Evolutionary conservation across 495 filamentous ascomycete species (phyloP), one percentile per base, ranked within the genome.

Genomic region (Platismatia glauca): DNA sequence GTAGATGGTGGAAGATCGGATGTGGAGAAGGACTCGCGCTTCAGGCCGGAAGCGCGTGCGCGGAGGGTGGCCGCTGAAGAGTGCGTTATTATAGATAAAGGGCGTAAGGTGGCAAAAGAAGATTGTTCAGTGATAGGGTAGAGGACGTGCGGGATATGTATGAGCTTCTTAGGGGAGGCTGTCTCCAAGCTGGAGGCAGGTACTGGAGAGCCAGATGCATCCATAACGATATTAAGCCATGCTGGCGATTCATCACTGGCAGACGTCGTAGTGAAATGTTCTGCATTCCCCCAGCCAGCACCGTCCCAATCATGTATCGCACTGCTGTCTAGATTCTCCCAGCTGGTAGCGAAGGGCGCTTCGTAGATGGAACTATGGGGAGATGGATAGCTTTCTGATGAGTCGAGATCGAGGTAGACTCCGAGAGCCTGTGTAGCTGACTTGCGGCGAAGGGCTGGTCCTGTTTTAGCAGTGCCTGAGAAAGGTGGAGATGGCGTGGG

Each of bases 321-420:
- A 2, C 15, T 53, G 29, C 50, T 33, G 50, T 53, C 29, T 13
- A 53, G 29, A n/a, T 62, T 44, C 20, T 27, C 24, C 52, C n/a
- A 29, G 34, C 41, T 34, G 50, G 38, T 64, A 57, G 67, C 58
- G n/a, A 65, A 38, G n/a, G 63, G 59, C 8, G 79, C 79, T 68
- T 79, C 75, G 64, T 71, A 80, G 16, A 81, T 76, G 7, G 70
- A 75, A 55, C 66, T 71, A 55, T 78, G 77, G 37, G 75, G 71
- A 60, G 76, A 79, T 15, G 70, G 72, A 39, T 64, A 64, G 46
- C 70, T 71, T 50, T 73, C 72, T 0, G 69, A 75, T 5, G 75
- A 79, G 37, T 69, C 69, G n/a, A 69, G 57, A 34, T 69, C 69
- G n/a, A 69, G 57, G 46, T 72, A 59, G 34, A 65, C 50, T 29